Base-by-base conservation (phyloP, 1,284 basidiomycete species). In the Sporisorium reilianum region DNA sequence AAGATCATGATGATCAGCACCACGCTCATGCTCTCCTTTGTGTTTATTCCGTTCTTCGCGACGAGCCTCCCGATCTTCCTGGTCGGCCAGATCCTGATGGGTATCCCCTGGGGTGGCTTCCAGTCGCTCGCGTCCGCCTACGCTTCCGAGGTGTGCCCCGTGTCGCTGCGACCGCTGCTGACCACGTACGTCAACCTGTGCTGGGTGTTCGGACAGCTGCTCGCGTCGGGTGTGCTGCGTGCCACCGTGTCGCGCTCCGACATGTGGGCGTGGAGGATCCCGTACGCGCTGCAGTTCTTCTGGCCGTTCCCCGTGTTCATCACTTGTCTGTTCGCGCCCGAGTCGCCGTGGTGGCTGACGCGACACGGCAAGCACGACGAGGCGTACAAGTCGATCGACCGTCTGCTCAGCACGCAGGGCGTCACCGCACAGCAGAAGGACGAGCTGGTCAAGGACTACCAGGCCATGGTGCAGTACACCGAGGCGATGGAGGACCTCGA, bases 161-260 rank as follows among this genome's bases (percentile, higher is more conserved):
- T 86, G 36, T 80, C 83, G 11, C 82, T 88, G 0, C 86, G 88
- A 30, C 85, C 83, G 22, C 86, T 86, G 73, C 78, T 88, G n/a
- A 87, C 87, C 14, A 85, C 87, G 26, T 87, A 86, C 73, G 85
- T 88, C 61, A 87, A 87, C 80, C 82, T 87, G 62, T 87, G 86
- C 79, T 88, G 87, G 87, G 88, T 80, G 22, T 69, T 84, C n/a
- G 84, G 84, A 0, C 80, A 82, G 51, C 49, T 84, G 36, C 55
- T 88, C 20, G 84, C 85, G 5, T 84, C 86, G 0, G 87, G 86
- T 49, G 86, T 88, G 25, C 82, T 87, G 5, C 79, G 80, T 14
- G 87, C 84, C 9, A 77, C 81, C 6, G 67, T 83, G 11, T 40
- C 59, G 32, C 67, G 84, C 22, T 58, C 73, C 7, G 68, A 79